Percentiles rank a stretch among this genome's conserved stretches.
Conservation (phyloP, 2,329 filamentous ascomycete genomes). For the Neonectria sp. region DNA sequence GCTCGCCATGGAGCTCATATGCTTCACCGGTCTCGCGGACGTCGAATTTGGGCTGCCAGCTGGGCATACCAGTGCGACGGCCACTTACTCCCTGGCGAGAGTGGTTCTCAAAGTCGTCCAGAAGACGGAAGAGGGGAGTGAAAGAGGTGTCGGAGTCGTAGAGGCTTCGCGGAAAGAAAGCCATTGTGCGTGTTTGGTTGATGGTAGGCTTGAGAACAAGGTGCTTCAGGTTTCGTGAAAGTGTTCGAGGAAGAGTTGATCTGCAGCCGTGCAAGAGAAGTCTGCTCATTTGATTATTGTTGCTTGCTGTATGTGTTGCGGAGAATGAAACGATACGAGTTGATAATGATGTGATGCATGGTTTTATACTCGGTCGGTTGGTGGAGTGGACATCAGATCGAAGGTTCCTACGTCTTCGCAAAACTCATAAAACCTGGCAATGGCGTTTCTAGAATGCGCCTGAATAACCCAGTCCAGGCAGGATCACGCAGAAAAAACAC, state of each 20-base stretch:
- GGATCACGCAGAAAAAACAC: neutral
- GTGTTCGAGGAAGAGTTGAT: constrained; percentile 42
- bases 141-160: constrained; percentile 67
- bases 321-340: neutral
- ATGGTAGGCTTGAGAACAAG: constrained; percentile 37
- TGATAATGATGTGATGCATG: neutral
- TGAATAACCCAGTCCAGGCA: neutral
- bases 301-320: constrained; percentile 19
- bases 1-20: constrained; percentile 86
- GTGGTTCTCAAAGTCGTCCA: constrained; percentile 75
- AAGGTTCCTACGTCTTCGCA: neutral
- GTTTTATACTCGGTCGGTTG: neutral
- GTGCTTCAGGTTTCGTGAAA: constrained; percentile 46
- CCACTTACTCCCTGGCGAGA: constrained; percentile 54
- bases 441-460: neutral
- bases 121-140: constrained; percentile 74
- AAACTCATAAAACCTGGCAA: neutral
- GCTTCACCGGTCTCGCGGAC: constrained; percentile 77
- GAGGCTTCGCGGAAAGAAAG: constrained; percentile 70
- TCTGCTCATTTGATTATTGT: constrained; percentile 38
- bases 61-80: constrained; percentile 55
- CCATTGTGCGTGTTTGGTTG: constrained; percentile 63
- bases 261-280: constrained; percentile 41
- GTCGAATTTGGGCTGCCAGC: constrained; percentile 85
- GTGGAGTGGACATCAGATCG: neutral